Conservation (phyloP, 1,284 basidiomycete species). For the Ceratorhiza oryzae-sativae region DNA sequence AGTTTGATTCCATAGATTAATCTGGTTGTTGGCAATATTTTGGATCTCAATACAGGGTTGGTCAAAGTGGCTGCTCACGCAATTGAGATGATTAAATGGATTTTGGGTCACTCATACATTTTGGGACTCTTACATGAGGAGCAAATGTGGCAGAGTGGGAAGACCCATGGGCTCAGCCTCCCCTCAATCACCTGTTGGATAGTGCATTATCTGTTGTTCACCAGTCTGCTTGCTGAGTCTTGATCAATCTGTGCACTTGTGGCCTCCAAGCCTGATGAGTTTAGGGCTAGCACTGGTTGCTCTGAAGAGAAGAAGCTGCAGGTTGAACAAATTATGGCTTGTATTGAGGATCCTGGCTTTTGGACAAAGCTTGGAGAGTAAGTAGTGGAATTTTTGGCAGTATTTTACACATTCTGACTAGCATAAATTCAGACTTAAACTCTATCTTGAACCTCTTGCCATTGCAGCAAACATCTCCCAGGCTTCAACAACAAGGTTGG, state of each 20-base stretch:
- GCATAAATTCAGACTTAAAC: conserved; percentile 46
- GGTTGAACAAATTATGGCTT: background rate
- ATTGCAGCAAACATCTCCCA: conserved; percentile 55
- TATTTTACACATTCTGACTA: too few species aligned
- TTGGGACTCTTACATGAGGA: conserved; percentile 13
- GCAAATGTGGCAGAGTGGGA: background rate
- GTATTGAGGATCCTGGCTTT: conserved; percentile 10
- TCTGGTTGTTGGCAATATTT: conserved; percentile 5
- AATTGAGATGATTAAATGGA: conserved; percentile 11
- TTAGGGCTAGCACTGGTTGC: background rate
- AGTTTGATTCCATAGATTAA: background rate
- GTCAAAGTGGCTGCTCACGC: background rate
- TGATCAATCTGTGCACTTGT: background rate
- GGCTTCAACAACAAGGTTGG: conserved; percentile 49
- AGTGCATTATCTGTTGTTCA: conserved; percentile 11
- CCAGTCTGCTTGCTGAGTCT: background rate
- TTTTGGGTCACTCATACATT: conserved; percentile 6
- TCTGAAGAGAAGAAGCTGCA: background rate
- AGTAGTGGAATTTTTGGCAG: background rate
- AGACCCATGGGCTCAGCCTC: background rate
- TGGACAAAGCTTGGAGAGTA: conserved; percentile 6
- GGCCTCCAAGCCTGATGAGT: background rate
- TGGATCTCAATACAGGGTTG: background rate
- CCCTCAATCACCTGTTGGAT: conserved; percentile 17
- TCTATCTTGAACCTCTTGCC: conserved; percentile 53